These are phyloP conservation scores for Pisolithus tinctorius DNA, from an alignment of 768 basidiomycete genomes.

Conservation along the genomic window DNA sequence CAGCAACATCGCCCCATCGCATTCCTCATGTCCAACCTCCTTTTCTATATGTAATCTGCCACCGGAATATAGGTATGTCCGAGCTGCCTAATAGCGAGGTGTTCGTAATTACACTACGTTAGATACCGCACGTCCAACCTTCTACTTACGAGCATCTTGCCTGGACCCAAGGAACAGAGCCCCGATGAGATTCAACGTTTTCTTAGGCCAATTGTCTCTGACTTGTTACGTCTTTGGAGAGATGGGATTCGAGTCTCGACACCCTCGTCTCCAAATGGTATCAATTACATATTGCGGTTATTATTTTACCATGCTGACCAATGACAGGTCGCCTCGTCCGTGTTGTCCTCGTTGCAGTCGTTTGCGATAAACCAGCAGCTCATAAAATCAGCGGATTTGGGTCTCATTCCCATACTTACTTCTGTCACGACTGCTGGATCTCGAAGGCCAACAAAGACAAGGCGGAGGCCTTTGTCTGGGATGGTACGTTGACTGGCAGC, in stretches of 20 bases:
- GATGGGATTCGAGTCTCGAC: constrained; percentile 19
- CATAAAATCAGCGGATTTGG: constrained; percentile 32
- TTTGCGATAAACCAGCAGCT: constrained; percentile 34
- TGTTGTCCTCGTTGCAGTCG: constrained; percentile 25
- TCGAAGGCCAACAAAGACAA: constrained; percentile 14
- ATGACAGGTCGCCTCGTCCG: constrained; percentile 20
- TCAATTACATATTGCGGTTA: background rate
- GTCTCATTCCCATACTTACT: constrained; percentile 24
- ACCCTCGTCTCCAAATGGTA: constrained; percentile 19
- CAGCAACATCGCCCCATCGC: too few species aligned
- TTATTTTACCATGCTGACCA: too few species aligned
- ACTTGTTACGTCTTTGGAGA: constrained; percentile 18
- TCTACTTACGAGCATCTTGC: constrained; percentile 18
- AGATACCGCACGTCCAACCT: constrained; percentile 24
- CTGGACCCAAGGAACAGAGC: constrained; percentile 23
- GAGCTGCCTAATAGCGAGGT: too few species aligned
- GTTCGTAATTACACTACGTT: too few species aligned
- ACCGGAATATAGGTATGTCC: too few species aligned
- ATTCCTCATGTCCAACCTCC: too few species aligned
- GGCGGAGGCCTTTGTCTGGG: constrained; percentile 17
- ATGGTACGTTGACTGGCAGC: too few species aligned
- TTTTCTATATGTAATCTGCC: too few species aligned
- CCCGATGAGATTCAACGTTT: constrained; percentile 23
- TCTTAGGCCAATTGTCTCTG: constrained; percentile 19
- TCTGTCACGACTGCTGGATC: constrained; percentile 31